Evolutionary conservation across 768 basidiomycete species (phyloP).

Genomic region (Boletellus emodensis): DNA sequence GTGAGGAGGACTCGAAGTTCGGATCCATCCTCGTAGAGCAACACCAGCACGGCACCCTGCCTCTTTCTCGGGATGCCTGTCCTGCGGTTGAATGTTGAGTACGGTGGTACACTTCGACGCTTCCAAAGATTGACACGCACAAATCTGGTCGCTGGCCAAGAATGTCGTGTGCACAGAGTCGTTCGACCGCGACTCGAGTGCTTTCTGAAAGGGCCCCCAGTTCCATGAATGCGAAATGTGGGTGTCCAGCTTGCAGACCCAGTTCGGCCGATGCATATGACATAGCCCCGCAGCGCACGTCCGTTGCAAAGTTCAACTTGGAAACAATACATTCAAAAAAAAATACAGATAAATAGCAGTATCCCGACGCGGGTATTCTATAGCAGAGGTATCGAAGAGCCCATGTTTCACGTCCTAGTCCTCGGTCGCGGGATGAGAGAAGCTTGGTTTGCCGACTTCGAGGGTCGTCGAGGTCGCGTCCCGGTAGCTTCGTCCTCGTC

Average conservation of each 20-base stretch:
- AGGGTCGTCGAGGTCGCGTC: neutral
- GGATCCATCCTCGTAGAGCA: conserved; percentile 70
- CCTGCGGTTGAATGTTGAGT: conserved; percentile 16
- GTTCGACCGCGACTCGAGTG: conserved; percentile 34
- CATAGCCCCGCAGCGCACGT: neutral
- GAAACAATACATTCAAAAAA: conserved; percentile 12
- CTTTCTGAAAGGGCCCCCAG: conserved; percentile 12
- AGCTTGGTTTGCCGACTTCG: conserved; percentile 13
- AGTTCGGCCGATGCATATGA: neutral
- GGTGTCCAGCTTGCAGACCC: neutral
- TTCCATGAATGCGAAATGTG: conserved; percentile 3
- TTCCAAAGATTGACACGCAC: conserved; percentile 38
- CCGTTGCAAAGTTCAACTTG: neutral
- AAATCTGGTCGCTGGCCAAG: conserved; percentile 41
- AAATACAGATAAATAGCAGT: conserved; percentile 26
- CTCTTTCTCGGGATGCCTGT: conserved; percentile 36
- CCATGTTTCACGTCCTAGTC: conserved; percentile 9
- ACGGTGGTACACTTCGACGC: neutral
- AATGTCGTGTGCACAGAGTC: conserved; percentile 31
- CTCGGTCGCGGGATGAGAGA: conserved; percentile 27
- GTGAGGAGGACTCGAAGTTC: conserved; percentile 76
- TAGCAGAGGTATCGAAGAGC: conserved; percentile 5
- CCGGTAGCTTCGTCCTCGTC: conserved; percentile 6
- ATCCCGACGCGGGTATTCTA: neutral
- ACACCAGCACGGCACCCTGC: conserved; percentile 74